Conservation (phyloP, 495 filamentous ascomycete species). For the Cairneyella variabilis region DNA sequence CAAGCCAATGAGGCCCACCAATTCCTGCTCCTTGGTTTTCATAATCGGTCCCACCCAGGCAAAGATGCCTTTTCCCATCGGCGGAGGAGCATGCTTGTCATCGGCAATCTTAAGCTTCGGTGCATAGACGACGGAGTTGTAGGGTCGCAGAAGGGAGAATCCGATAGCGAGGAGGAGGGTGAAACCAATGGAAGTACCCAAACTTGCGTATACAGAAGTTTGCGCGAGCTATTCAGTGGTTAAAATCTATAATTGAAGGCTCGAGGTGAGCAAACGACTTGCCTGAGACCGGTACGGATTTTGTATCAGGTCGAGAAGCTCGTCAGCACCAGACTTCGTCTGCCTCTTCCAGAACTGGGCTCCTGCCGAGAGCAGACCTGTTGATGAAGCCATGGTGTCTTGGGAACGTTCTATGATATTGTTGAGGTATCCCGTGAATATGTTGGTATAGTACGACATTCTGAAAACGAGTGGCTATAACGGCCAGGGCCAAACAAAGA, state of each 20-base stretch:
- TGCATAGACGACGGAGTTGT: slow-evolving; percentile 87
- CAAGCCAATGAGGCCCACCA: slow-evolving; percentile 77
- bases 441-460: no score
- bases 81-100: slow-evolving; percentile 88
- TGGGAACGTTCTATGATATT: no score
- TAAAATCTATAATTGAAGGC: slow-evolving; percentile 9
- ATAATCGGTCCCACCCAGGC: slow-evolving; percentile 80
- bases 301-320: slow-evolving; percentile 35
- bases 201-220: slow-evolving; percentile 69
- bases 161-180: slow-evolving; percentile 66
- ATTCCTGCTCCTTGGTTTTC: slow-evolving; percentile 66
- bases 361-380: no score
- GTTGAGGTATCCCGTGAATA: no score
- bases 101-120: slow-evolving; percentile 93
- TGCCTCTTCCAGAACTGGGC: no score
- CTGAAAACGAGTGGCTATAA: slow-evolving; percentile 23
- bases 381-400: neutral
- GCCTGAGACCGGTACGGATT: slow-evolving; percentile 47
- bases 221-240: slow-evolving; percentile 29
- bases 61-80: slow-evolving; percentile 77
- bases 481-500: slow-evolving; percentile 22
- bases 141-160: slow-evolving; percentile 88
- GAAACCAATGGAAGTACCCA: slow-evolving; percentile 77
- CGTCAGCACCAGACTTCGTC: slow-evolving; percentile 14
- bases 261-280: slow-evolving; percentile 11